Conservation (phyloP, 805 yeast genomes). For the Ogataea polymorpha region DNA sequence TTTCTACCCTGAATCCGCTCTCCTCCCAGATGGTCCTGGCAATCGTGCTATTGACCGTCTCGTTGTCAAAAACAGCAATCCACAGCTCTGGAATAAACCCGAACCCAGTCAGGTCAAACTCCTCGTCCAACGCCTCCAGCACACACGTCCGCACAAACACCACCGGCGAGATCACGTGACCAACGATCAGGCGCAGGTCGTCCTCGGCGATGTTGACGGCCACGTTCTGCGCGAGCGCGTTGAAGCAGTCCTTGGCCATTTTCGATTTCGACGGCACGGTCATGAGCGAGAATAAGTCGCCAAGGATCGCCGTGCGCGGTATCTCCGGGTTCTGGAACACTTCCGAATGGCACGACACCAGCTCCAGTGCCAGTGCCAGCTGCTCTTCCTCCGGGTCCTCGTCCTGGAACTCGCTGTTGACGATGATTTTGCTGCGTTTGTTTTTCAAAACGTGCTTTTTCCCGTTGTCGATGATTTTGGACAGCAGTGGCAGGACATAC, state of each 20-base stretch:
- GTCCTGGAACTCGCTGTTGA: slow-evolving; percentile 68
- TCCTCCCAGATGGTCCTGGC: slow-evolving; percentile 88
- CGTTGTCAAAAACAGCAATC: slow-evolving; percentile 75
- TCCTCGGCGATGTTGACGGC: slow-evolving; percentile 53
- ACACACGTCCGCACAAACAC: slow-evolving; percentile 74
- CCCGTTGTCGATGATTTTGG: slow-evolving; percentile 65
- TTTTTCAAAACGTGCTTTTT: slow-evolving; percentile 51
- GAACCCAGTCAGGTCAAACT: slow-evolving; percentile 56
- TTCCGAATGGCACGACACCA: slow-evolving; percentile 66
- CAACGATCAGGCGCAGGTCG: slow-evolving; percentile 60
- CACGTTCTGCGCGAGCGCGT: slow-evolving; percentile 72
- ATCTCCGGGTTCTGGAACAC: slow-evolving; percentile 61
- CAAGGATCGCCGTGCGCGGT: slow-evolving; percentile 66
- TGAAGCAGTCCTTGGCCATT: slow-evolving; percentile 77
- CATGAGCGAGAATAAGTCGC: slow-evolving; percentile 63
- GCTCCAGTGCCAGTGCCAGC: slow-evolving; percentile 69
- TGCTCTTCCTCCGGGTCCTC: slow-evolving; percentile 91
- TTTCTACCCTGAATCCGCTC: slow-evolving; percentile 48
- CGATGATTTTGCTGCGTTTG: slow-evolving; percentile 42
- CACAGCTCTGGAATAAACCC: slow-evolving; percentile 55
- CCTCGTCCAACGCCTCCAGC: slow-evolving; percentile 82
- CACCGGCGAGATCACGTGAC: slow-evolving; percentile 56
- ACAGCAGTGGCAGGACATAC: slow-evolving; percentile 72
- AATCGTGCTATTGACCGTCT: slow-evolving; percentile 53
- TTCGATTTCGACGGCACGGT: slow-evolving; percentile 75